Evolutionary conservation across 2,329 filamentous ascomycete species (phyloP), one percentile per base, ranked within the genome.

Genomic region (Monosporascus sp.): DNA sequence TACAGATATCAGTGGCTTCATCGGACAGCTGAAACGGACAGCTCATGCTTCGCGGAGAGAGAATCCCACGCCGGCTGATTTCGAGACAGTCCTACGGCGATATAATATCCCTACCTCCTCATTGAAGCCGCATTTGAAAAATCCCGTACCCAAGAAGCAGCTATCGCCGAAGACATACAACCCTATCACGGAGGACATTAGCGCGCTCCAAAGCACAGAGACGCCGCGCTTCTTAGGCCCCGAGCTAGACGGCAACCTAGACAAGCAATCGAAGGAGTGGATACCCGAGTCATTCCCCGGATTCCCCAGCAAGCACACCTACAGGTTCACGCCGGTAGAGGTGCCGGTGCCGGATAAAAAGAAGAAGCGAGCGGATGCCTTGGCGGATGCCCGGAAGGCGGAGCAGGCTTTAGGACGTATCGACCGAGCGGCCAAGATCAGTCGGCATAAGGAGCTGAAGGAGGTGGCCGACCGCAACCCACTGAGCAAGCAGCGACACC

Each of bases 221-320:
- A 68, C 72, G 14, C 68, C 77, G 16, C 77, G 75, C 0, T 71
- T 78, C 8, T 71, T 80, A 17, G 78, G 79, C 24, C 67, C 74
- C 5, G 82, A 85, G 52, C 71, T 87, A 2, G 84, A 82, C 54
- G 84, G 84, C 38, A 74, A 76, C 53, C 61, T 71, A 1, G 83
- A 86, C 58, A 85, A 84, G 61, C 74, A 78, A 8, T 66, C 73
- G 14, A 80, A 79, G 61, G 52, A 66, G 24, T 85, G 83, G 66
- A 84, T 87, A 11, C 84, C 84, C 0, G 68, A 71, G 37, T 75
- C 76, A 0, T 84, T 87, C 50, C 84, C 84, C 0, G 74, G 78
- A 9, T 86, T 86, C 55, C 84, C 84, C 0, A 85, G 82, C 64
- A 81, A 80, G 46, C 83, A 86, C 61, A 86, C 83, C 3, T 87